Conservation (phyloP, 1,284 basidiomycete genomes). For the Rhodofomes roseus region DNA sequence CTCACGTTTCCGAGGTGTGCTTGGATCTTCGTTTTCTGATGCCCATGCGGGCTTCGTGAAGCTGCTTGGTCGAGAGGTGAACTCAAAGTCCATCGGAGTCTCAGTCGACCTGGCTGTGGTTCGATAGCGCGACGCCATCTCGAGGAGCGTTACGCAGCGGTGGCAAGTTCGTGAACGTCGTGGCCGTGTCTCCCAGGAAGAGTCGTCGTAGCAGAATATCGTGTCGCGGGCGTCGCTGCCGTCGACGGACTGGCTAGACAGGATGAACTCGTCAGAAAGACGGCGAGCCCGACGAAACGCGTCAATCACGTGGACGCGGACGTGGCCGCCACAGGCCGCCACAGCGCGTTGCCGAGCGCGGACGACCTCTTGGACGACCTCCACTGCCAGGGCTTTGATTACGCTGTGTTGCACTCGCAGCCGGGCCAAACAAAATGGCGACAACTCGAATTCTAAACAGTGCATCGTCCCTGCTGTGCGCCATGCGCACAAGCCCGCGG, state of each 20-base stretch:
- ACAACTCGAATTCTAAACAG: constrained; percentile 7
- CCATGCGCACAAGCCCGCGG: not conserved
- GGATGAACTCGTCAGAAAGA: not conserved
- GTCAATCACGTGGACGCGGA: constrained; percentile 27
- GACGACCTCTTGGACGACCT: not conserved
- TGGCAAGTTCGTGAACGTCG: not conserved
- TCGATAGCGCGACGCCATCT: constrained; percentile 13
- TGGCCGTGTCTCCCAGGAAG: not conserved
- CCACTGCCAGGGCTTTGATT: not conserved
- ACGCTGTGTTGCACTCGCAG: not conserved
- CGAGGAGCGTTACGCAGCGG: not conserved
- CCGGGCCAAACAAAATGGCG: constrained; percentile 2
- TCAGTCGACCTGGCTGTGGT: constrained; percentile 49
- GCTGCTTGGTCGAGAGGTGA: constrained; percentile 49
- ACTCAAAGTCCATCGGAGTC: constrained; percentile 80
- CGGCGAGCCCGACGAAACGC: constrained; percentile 14
- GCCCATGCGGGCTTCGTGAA: constrained; percentile 58
- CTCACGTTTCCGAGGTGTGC: constrained; percentile 65
- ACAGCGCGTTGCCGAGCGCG: not conserved
- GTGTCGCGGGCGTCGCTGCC: not conserved
- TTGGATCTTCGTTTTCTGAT: constrained; percentile 35
- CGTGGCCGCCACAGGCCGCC: constrained; percentile 4
- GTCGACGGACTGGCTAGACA: not conserved
- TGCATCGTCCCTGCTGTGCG: constrained; percentile 8
- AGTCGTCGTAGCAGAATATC: not conserved